Percentiles rank a stretch among this genome's conserved stretches.
phyloP scores from a whole-genome alignment of 2,329 filamentous ascomycete genomes.

The Phialophora chinensis region DNA sequence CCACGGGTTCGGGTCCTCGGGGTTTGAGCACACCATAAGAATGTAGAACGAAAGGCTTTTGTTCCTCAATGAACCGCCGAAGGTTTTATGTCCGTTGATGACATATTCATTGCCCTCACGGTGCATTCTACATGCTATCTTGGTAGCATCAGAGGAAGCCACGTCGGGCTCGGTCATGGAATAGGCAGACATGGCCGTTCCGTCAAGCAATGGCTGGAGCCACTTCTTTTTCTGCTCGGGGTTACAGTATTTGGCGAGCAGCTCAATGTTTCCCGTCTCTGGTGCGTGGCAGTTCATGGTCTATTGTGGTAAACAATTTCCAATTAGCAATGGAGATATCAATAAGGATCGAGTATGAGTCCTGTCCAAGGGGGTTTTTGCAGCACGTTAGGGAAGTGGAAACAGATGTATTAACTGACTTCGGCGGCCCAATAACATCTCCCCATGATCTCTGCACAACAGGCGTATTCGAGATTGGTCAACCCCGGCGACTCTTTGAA shows the following conservation, averaged over 20 bases:
- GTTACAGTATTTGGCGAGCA: conserved; percentile 73
- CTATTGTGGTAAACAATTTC: conserved; percentile 26
- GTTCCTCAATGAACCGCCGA: conserved; percentile 30
- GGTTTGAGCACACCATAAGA: conserved; percentile 84
- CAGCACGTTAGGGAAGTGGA: too few relatives aligned
- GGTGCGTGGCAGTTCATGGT: conserved; percentile 82
- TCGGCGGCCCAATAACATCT: conserved; percentile 47
- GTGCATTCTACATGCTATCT: conserved; percentile 77
- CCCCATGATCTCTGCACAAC: conserved; percentile 88
- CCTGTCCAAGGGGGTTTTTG: too few relatives aligned
- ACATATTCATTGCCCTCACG: conserved; percentile 77
- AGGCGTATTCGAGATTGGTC: conserved; percentile 85
- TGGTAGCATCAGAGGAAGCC: conserved; percentile 80
- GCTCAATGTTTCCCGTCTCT: conserved; percentile 87
- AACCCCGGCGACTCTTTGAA: conserved; percentile 88
- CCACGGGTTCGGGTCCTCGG: conserved; percentile 72
- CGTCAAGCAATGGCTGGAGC: conserved; percentile 75
- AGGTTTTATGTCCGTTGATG: conserved; percentile 67
- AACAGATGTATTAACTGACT: too few relatives aligned
- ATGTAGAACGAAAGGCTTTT: conserved; percentile 70
- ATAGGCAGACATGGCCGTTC: conserved; percentile 70
- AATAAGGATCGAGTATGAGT: too few relatives aligned
- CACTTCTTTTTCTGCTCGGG: conserved; percentile 66
- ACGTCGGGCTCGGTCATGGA: conserved; percentile 84
- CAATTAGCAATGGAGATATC: neutral